Conservation (phyloP, 2,329 filamentous ascomycete species). For the Alternaria dauci region DNA sequence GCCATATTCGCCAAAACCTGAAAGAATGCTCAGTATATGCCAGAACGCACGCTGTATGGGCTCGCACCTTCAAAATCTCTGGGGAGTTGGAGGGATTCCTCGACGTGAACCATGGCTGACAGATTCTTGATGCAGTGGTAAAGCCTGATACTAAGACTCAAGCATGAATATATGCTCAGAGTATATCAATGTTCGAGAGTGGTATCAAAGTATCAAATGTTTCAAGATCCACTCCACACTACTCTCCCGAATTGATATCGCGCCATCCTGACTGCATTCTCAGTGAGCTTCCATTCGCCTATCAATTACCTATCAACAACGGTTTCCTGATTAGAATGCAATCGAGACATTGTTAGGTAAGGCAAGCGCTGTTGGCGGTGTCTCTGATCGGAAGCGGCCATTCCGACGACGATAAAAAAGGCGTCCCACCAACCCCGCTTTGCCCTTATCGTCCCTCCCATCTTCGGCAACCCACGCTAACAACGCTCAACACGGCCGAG, state of each 20-base stretch:
- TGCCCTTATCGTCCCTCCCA: slow-evolving; percentile 4
- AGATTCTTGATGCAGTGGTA: neutral
- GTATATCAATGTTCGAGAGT: neutral
- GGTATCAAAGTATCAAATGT: neutral
- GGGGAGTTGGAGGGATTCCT: slow-evolving; percentile 48
- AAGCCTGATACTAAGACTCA: neutral
- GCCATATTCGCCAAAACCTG: slow-evolving; percentile 51
- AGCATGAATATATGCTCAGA: neutral
- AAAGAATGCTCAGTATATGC: neutral
- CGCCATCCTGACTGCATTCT: neutral
- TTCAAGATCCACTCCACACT: neutral
- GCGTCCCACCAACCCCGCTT: slow-evolving; percentile 10
- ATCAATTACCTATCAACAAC: neutral
- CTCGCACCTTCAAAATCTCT: slow-evolving; percentile 49
- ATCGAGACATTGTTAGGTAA: neutral
- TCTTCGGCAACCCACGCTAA: neutral
- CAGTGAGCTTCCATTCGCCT: neutral
- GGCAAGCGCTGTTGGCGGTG: neutral
- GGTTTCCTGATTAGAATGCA: neutral
- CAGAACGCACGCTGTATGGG: neutral
- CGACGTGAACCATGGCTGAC: slow-evolving; percentile 38
- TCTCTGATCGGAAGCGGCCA: slow-evolving; percentile 9
- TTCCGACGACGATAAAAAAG: slow-evolving; percentile 8
- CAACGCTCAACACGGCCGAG: neutral
- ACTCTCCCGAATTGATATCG: neutral